phyloP scores from a whole-genome alignment of 2,329 filamentous ascomycete genomes.

The Penicillium sp. region DNA sequence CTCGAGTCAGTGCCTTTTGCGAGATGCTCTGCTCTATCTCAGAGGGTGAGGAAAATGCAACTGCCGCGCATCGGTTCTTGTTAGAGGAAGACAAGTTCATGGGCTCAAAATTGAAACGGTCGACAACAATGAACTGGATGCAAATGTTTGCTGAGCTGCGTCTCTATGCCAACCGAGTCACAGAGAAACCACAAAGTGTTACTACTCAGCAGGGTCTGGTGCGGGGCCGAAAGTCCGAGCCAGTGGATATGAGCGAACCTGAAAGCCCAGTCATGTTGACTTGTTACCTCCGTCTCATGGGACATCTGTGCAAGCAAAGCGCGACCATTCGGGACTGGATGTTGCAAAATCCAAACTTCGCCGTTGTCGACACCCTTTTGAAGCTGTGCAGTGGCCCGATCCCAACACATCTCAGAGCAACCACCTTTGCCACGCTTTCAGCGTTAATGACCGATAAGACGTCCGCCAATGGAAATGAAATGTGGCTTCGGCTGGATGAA shows the following conservation, averaged over 20 bases:
- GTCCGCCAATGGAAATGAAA: conserved; percentile 62
- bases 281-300: conserved; percentile 84
- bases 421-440: conserved; percentile 75
- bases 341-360: conserved; percentile 64
- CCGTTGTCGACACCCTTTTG: conserved; percentile 71
- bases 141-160: conserved; percentile 90
- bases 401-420: conserved; percentile 74
- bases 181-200: conserved; percentile 62
- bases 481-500: conserved; percentile 79
- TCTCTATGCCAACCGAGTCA: conserved; percentile 76
- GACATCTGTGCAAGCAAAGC: conserved; percentile 77
- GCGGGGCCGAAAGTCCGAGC: conserved; percentile 60
- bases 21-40: conserved; percentile 92
- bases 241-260: conserved; percentile 76
- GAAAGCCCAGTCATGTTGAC: conserved; percentile 97
- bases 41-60: conserved; percentile 76
- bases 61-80: conserved; percentile 82
- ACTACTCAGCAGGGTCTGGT: conserved; percentile 54
- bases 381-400: conserved; percentile 76
- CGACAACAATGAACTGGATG: conserved; percentile 83
- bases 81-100: conserved; percentile 77
- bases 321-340: conserved; percentile 71
- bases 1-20: conserved; percentile 93
- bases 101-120: conserved; percentile 75
- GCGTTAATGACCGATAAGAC: conserved; percentile 75